Evolutionary conservation across 202 grass and related monocot species (phyloP).

Genomic region (Bolboschoenoplectus hybrid): DNA sequence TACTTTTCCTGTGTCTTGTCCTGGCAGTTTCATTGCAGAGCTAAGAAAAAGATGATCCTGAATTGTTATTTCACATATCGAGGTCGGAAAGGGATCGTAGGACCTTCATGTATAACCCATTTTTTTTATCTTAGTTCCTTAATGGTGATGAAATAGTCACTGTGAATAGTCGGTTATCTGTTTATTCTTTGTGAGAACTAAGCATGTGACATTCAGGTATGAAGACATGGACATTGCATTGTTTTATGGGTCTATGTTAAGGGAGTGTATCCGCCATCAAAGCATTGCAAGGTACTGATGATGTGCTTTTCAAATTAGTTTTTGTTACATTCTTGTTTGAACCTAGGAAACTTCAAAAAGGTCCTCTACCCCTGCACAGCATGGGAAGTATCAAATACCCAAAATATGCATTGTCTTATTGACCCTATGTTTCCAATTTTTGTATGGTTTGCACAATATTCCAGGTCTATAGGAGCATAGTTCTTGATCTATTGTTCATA

Average conservation of each 20-base stretch:
- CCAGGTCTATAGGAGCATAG: background rate
- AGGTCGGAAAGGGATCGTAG: too few species aligned
- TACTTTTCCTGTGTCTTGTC: constrained; percentile 32
- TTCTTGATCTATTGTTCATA: background rate
- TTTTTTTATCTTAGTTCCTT: constrained; percentile 16
- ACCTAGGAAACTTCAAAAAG: background rate
- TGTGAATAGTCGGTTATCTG: constrained; percentile 39
- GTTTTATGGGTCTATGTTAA: constrained; percentile 95
- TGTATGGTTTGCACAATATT: background rate
- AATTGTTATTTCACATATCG: too few species aligned
- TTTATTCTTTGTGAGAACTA: constrained; percentile 25
- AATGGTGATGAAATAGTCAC: background rate
- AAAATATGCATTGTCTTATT: constrained; percentile 5
- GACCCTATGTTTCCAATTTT: background rate
- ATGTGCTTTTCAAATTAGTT: constrained; percentile 36
- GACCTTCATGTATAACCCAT: background rate
- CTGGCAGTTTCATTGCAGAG: constrained; percentile 7
- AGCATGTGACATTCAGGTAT: constrained; percentile 63
- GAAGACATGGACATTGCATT: constrained; percentile 94
- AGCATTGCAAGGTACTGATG: constrained; percentile 76
- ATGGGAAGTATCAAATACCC: background rate
- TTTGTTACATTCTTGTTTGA: constrained; percentile 8
- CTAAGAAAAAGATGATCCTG: background rate
- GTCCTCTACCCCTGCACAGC: background rate
- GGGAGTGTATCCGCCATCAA: constrained; percentile 99